Evolutionary conservation across 768 basidiomycete genomes (phyloP), one percentile per base, ranked within the genome.

Genomic region (Dendrothele bispora): DNA sequence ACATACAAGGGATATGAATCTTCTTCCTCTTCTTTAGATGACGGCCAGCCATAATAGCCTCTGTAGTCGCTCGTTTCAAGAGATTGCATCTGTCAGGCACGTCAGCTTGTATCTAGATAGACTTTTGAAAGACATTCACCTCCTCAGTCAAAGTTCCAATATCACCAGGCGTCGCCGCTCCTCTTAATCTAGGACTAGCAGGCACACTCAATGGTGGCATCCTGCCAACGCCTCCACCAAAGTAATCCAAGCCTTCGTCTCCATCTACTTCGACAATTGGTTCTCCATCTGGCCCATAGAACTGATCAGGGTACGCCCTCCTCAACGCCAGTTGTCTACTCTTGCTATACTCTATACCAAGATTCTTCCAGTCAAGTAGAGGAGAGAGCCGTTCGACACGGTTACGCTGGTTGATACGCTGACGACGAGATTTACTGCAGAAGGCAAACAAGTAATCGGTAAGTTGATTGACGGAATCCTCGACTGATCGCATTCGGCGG

Each of bases 361-460:
- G 73, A 61, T 92, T 92, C 74, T 99, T 99, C 97, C 97, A 98
- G 65, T 99, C 97, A 50, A 99, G 74, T 48, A 99, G 67, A 14
- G 95, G 95, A 41, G 84, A 87, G 15, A 99, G 76, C 22, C 97
- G 83, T 64, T 99, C 97, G 45, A 98, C 95, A 35, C 97, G 84
- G 72, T 98, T 99, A 26, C 97, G 88, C 71, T 98, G 97, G 69
- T 99, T 98, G 68, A 98, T 98, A 40, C 97, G 82, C 66, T 98
- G 97, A 36, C 97, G 80, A n/a, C 97, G 79, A 4, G 93, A 86
- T 75, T 92, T 93, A 55, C 71, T 73, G 46, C 78, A 77, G 71
- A 95, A 95, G 5, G 68, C 60, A 68, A 84, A 84, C 82, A 95
- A 85, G 57, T 79, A 66, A 35, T 82, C 80, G 5, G 88, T 75